phyloP scores from a whole-genome alignment of 768 basidiomycete genomes.

The Candolleomyces eurysporus region DNA sequence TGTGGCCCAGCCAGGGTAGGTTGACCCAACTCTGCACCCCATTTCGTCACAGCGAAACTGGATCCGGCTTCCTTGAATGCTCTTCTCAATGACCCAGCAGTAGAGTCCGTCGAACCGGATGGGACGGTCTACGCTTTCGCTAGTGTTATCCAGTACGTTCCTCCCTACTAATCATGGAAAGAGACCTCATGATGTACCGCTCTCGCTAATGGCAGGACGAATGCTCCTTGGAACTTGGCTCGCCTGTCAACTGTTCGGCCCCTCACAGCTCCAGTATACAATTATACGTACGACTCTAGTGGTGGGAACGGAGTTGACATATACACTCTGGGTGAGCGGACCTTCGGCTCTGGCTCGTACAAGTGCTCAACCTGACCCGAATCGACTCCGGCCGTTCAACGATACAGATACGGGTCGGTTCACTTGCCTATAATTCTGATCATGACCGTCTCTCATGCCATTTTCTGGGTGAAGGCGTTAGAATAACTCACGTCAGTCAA shows the following conservation, averaged over 20 bases:
- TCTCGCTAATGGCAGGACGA: conserved; percentile 15
- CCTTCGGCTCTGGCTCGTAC: neutral
- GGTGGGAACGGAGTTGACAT: conserved; percentile 37
- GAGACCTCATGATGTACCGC: too few relatives aligned
- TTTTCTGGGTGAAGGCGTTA: conserved; percentile 18
- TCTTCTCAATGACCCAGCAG: conserved; percentile 21
- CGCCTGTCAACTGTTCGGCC: conserved; percentile 17
- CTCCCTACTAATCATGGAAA: too few relatives aligned
- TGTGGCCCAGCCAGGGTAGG: neutral
- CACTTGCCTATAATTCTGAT: neutral
- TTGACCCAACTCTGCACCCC: neutral
- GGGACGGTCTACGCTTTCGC: conserved; percentile 20
- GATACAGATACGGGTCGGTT: conserved; percentile 20
- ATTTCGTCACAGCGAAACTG: conserved; percentile 5
- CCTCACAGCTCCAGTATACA: conserved; percentile 15
- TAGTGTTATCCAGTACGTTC: conserved; percentile 18
- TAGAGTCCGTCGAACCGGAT: conserved; percentile 26
- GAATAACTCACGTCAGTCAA: neutral
- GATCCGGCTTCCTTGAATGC: conserved; percentile 18
- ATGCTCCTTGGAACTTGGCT: conserved; percentile 32
- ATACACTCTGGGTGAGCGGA: conserved; percentile 32
- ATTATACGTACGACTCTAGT: conserved; percentile 20
- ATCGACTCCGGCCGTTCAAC: neutral
- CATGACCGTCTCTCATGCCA: neutral
- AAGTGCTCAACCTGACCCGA: neutral